Evolutionary conservation across 1,284 basidiomycete genomes (phyloP).

Genomic region (Sphagnurus paluster): DNA sequence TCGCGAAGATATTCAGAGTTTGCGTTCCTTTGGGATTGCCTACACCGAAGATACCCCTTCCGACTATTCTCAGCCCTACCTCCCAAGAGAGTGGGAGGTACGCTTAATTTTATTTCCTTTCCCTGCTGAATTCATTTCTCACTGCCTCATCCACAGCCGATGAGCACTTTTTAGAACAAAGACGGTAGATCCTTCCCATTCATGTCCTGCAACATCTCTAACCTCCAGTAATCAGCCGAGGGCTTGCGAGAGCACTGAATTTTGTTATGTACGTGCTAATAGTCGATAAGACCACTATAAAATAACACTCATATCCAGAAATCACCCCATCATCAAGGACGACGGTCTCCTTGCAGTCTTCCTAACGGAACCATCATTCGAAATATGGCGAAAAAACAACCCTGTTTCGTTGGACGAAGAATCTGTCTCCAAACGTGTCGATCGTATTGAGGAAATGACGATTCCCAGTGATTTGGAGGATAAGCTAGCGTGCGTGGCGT

Average conservation of each 20-base stretch:
- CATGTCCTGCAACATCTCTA: background rate
- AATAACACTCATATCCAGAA: slow-evolving; percentile 43
- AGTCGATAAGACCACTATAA: background rate
- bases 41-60: slow-evolving; percentile 85
- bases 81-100: slow-evolving; percentile 88
- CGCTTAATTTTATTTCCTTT: slow-evolving; percentile 34
- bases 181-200: slow-evolving; percentile 49
- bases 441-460: slow-evolving; percentile 84
- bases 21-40: slow-evolving; percentile 82
- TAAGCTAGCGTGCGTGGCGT: slow-evolving; percentile 67
- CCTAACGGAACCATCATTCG: slow-evolving; percentile 79
- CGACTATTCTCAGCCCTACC: slow-evolving; percentile 86
- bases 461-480: slow-evolving; percentile 91
- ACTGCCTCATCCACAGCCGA: slow-evolving; percentile 54
- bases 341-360: slow-evolving; percentile 84
- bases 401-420: slow-evolving; percentile 83
- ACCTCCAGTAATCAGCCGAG: slow-evolving; percentile 52
- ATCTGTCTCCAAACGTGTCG: slow-evolving; percentile 77
- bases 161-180: slow-evolving; percentile 84
- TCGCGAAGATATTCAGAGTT: slow-evolving; percentile 88
- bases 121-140: slow-evolving; percentile 1
- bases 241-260: slow-evolving; percentile 79
- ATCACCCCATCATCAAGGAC: slow-evolving; percentile 87
- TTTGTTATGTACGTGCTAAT: slow-evolving; percentile 69
- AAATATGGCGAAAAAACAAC: slow-evolving; percentile 81